Evolutionary conservation across 371 early-diverging fungal genomes (phyloP).

Genomic region (Choanephora cucurbitarum): DNA sequence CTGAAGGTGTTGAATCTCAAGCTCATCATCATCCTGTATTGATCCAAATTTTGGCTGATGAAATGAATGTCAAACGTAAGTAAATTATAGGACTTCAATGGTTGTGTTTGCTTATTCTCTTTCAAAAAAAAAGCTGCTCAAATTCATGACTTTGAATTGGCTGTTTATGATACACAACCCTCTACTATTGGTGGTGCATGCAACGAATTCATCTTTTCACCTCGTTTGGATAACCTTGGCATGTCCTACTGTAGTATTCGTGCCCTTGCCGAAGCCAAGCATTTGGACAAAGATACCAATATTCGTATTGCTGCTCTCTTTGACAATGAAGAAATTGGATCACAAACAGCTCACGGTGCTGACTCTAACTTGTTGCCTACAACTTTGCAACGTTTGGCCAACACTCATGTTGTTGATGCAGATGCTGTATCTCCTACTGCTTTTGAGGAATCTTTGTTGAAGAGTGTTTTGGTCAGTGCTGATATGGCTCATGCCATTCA

Average conservation of each 20-base stretch:
- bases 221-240: slow-evolving; percentile 94
- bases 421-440: slow-evolving; percentile 45
- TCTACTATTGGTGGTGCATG: slow-evolving; percentile 86
- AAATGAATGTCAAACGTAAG: slow-evolving; percentile 71
- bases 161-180: slow-evolving; percentile 78
- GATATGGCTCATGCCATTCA: slow-evolving; percentile 97
- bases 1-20: slow-evolving; percentile 35
- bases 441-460: slow-evolving; percentile 85
- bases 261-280: slow-evolving; percentile 58
- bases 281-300: slow-evolving; percentile 68
- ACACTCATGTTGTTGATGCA: slow-evolving; percentile 35
- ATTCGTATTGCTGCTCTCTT: slow-evolving; percentile 90
- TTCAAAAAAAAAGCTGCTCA: slow-evolving; percentile 50
- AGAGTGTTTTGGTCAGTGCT: slow-evolving; percentile 87
- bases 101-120: not conserved
- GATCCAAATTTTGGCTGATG: slow-evolving; percentile 72
- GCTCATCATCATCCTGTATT: slow-evolving; percentile 78
- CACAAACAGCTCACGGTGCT: slow-evolving; percentile 93
- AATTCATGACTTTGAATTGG: slow-evolving; percentile 94
- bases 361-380: slow-evolving; percentile 85
- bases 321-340: slow-evolving; percentile 99
- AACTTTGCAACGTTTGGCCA: slow-evolving; percentile 65
- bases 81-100: not conserved
- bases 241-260: slow-evolving; percentile 84
- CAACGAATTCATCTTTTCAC: slow-evolving; percentile 92